phyloP scores from a whole-genome alignment of 257 asterid species.

The Plantago elongata region DNA sequence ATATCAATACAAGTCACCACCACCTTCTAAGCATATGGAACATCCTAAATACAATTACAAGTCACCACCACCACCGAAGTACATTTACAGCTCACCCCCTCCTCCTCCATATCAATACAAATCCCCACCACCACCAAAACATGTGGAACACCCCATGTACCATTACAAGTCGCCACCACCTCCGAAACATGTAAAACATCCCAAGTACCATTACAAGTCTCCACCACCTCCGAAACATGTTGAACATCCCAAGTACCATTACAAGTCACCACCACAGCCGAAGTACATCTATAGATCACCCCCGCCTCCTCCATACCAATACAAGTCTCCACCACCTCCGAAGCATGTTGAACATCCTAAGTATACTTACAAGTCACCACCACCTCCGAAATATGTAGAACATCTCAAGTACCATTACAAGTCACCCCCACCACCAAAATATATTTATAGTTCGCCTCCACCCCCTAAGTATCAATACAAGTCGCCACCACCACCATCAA shows the following conservation, averaged over 20 bases:
- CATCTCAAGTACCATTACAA: neutral
- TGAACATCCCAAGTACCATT: neutral
- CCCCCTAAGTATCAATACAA: neutral
- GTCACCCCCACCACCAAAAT: neutral
- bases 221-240: neutral
- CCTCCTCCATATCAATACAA: neutral
- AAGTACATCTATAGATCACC: neutral
- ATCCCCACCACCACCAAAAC: neutral
- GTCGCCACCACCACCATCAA: neutral
- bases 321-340: slow-evolving; percentile 4
- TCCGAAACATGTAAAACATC: neutral
- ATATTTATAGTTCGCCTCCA: neutral
- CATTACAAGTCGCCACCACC: slow-evolving; percentile 9
- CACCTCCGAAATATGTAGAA: neutral
- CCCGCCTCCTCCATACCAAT: no score
- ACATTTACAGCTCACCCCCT: neutral
- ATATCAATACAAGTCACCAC: slow-evolving; percentile 8
- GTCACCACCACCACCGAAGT: neutral
- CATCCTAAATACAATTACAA: neutral
- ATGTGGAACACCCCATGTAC: neutral
- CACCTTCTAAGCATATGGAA: neutral
- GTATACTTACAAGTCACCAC: neutral
- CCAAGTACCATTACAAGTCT: neutral
- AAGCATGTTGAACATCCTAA: neutral
- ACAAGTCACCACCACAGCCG: slow-evolving; percentile 3